Evolutionary conservation across 257 asterid species (phyloP), one percentile per base, ranked within the genome.

Genomic region (Paraleonurus japonicus): DNA sequence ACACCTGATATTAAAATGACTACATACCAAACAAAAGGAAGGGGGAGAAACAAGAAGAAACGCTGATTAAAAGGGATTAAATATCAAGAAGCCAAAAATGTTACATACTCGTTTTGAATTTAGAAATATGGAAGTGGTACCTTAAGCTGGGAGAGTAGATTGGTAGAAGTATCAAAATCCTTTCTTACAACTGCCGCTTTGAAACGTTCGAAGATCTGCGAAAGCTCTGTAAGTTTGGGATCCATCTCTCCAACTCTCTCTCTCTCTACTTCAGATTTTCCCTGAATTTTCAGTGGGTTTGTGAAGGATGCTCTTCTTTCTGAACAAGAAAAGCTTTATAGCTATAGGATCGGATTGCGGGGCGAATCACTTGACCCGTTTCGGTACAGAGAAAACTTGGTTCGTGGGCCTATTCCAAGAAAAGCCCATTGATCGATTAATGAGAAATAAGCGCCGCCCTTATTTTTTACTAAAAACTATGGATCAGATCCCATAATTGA

Each of bases 111-210:
- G 5, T 32, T 19, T 8, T 12, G 39, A 72, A 61, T 50, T 35
- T 37, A 0, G 54, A 65, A 19, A 12, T 20, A 71, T 4, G 45
- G 30, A 62, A 54, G 39, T 15, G 26, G 81, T 77, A 91, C 98
- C 96, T 92, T 92, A 68, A 92, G 98, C 81, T 88, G 88, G 19
- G 92, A 85, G 59, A 92, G 91, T 9, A 90, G 83, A 10, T 48
- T 77, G 64, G 80, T 35, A 53, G 95, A 90, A 65, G 88, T 77
- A 70, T 84, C 92, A 50, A 78, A 90, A 80, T 92, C 98, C 64
- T 85, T 87, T 54, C 96, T 85, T 0, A 80, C 79, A 33, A 85
- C 47, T 8, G 96, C 90, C 22, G 96, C 92, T 72, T 92, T 92
- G 78, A 90, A 90, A 65, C 96, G 85, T 73, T 81, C 91, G 76